Percentiles rank a stretch among this genome's conserved stretches.
These are phyloP conservation scores for Podila clonocystis DNA, from an alignment of 192 early-diverging fungal species.

Conservation along the genomic window DNA sequence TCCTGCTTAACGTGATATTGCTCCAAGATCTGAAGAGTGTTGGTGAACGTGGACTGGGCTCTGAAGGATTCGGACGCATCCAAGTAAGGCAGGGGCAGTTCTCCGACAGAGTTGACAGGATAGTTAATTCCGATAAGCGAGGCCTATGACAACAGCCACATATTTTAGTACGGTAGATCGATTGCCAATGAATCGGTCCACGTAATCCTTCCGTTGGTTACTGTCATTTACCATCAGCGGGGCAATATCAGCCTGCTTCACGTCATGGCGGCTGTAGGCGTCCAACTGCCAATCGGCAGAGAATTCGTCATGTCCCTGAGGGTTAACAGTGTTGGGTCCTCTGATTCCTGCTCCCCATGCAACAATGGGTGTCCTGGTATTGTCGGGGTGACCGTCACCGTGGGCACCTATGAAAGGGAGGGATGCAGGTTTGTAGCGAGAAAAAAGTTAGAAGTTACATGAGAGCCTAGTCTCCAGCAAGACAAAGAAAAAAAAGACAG, in stretches of 20 bases:
- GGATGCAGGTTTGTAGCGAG: too few relatives aligned
- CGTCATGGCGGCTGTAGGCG: constrained; percentile 76
- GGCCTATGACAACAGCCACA: constrained; percentile 58
- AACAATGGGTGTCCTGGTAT: constrained; percentile 93
- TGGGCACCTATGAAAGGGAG: constrained; percentile 70
- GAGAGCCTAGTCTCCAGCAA: constrained; percentile 8
- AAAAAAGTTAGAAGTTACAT: not conserved
- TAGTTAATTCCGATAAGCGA: constrained; percentile 86
- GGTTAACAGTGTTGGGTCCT: constrained; percentile 61
- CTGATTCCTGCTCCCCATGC: constrained; percentile 95
- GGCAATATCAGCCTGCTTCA: constrained; percentile 95
- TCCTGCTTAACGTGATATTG: constrained; percentile 92
- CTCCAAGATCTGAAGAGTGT: constrained; percentile 85
- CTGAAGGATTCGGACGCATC: constrained; percentile 75
- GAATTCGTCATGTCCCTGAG: constrained; percentile 79
- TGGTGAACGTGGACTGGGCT: constrained; percentile 80
- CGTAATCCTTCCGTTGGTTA: too few relatives aligned
- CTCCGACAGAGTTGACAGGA: constrained; percentile 95
- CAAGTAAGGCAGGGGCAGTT: constrained; percentile 84
- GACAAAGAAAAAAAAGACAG: not conserved
- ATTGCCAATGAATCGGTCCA: too few relatives aligned
- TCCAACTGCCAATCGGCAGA: constrained; percentile 77
- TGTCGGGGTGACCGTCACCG: constrained; percentile 96
- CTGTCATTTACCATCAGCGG: constrained; percentile 82
- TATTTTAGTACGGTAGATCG: not conserved